phyloP scores from a whole-genome alignment of 1,284 basidiomycete species.

The Peniophora sp. region DNA sequence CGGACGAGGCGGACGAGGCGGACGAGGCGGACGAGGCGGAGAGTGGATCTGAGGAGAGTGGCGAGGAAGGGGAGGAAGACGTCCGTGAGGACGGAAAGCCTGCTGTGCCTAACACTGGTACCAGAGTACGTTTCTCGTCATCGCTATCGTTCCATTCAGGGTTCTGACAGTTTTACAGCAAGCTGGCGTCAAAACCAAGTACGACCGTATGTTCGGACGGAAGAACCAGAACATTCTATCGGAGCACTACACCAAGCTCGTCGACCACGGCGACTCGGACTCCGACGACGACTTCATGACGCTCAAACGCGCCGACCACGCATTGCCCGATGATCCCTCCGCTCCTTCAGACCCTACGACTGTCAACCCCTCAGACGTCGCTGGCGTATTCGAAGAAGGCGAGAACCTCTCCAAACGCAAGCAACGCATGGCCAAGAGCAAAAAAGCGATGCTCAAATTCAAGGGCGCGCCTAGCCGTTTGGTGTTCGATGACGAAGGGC shows the following conservation, averaged over 20 bases:
- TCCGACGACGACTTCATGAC: constrained; percentile 80
- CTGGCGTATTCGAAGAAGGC: constrained; percentile 18
- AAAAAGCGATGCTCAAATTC: constrained; percentile 65
- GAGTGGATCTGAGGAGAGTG: background rate
- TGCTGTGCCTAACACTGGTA: background rate
- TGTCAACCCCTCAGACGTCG: constrained; percentile 9
- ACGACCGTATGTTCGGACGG: constrained; percentile 97
- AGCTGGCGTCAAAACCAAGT: constrained; percentile 76
- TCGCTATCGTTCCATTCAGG: background rate
- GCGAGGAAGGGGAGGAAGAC: constrained; percentile 4
- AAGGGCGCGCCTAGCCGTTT: constrained; percentile 53
- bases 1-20: constrained; percentile 24
- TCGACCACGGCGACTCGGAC: constrained; percentile 52
- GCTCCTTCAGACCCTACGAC: background rate
- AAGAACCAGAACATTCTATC: constrained; percentile 94
- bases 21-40: constrained; percentile 16
- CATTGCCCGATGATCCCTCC: constrained; percentile 38
- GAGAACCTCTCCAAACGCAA: constrained; percentile 52
- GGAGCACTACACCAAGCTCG: constrained; percentile 84
- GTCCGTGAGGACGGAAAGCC: background rate
- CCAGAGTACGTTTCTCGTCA: background rate
- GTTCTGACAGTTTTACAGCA: background rate
- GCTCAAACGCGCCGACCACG: constrained; percentile 86
- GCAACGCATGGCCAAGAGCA: constrained; percentile 66
- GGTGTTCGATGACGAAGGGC: constrained; percentile 83